Conservation (phyloP, 805 yeast genomes). For the Ogataea allantospora region DNA sequence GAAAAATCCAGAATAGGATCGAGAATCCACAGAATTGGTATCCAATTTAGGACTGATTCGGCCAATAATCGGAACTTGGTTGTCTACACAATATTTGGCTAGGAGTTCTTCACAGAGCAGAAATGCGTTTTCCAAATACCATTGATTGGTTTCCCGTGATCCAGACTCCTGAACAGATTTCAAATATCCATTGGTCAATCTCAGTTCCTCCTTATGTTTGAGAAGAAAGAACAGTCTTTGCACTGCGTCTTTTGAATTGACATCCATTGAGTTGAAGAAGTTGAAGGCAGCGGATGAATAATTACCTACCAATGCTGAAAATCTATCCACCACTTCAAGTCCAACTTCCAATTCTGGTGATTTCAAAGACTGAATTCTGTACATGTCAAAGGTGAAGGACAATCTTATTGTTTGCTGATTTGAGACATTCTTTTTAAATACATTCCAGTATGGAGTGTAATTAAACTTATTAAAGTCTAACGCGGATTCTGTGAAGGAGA, state of each 20-base stretch:
- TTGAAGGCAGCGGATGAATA: conserved; percentile 6
- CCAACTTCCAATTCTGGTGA: conserved; percentile 5
- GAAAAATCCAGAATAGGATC: conserved; percentile 27
- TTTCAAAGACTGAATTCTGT: neutral
- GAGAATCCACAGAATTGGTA: conserved; percentile 29
- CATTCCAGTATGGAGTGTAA: conserved; percentile 10
- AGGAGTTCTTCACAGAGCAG: conserved; percentile 34
- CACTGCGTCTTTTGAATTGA: conserved; percentile 11
- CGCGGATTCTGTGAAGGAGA: conserved; percentile 7
- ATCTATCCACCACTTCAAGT: conserved; percentile 7
- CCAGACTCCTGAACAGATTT: conserved; percentile 5
- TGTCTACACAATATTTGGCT: conserved; percentile 26
- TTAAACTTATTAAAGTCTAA: neutral
- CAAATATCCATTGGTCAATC: conserved; percentile 22
- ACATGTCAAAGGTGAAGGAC: conserved; percentile 11
- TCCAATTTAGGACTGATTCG: conserved; percentile 28
- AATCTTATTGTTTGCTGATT: conserved; percentile 13
- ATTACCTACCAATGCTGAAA: conserved; percentile 3
- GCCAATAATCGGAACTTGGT: conserved; percentile 27
- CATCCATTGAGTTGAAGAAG: conserved; percentile 9
- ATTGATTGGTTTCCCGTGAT: conserved; percentile 9
- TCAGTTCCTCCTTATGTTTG: conserved; percentile 22
- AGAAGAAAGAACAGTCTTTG: conserved; percentile 26
- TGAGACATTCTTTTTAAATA: conserved; percentile 7
- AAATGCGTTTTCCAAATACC: conserved; percentile 27